Conservation (phyloP, 2,329 filamentous ascomycete genomes). For the Pyrenophora graminea region DNA sequence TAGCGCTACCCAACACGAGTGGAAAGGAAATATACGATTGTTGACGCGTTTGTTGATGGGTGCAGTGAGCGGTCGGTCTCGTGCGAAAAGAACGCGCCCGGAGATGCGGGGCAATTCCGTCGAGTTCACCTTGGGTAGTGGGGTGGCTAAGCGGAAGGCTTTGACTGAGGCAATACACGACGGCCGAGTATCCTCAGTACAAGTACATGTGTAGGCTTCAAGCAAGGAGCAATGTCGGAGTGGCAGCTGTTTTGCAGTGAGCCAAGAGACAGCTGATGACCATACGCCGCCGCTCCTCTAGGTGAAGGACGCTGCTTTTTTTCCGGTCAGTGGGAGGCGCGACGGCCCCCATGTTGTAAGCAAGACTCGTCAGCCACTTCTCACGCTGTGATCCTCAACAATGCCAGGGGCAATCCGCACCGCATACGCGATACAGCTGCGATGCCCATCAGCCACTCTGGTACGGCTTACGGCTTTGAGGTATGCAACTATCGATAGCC, state of each 20-base stretch:
- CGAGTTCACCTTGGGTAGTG: conserved; percentile 14
- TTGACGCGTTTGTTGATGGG: conserved; percentile 30
- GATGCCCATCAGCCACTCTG: too few relatives aligned
- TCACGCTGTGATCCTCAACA: conserved; percentile 9
- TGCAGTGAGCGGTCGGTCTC: conserved; percentile 19
- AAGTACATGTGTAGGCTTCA: too few relatives aligned
- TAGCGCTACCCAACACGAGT: conserved; percentile 30
- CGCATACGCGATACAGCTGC: background rate
- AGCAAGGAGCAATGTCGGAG: background rate
- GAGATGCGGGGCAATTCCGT: conserved; percentile 34
- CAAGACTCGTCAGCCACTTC: conserved; percentile 2
- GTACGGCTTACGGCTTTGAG: too few relatives aligned
- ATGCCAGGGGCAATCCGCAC: conserved; percentile 3
- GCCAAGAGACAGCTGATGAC: background rate
- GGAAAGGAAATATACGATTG: conserved; percentile 9
- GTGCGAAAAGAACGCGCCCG: conserved; percentile 27
- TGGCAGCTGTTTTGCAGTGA: background rate
- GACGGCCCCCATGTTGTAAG: background rate
- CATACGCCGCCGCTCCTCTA: background rate
- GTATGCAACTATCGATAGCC: conserved; percentile 2
- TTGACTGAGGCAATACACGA: background rate
- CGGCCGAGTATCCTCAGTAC: background rate
- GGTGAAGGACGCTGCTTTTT: background rate
- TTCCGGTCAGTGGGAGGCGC: conserved; percentile 7
- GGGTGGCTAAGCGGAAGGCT: conserved; percentile 14